phyloP scores from a whole-genome alignment of 257 asterid species.

The Solanum etuberosum region DNA sequence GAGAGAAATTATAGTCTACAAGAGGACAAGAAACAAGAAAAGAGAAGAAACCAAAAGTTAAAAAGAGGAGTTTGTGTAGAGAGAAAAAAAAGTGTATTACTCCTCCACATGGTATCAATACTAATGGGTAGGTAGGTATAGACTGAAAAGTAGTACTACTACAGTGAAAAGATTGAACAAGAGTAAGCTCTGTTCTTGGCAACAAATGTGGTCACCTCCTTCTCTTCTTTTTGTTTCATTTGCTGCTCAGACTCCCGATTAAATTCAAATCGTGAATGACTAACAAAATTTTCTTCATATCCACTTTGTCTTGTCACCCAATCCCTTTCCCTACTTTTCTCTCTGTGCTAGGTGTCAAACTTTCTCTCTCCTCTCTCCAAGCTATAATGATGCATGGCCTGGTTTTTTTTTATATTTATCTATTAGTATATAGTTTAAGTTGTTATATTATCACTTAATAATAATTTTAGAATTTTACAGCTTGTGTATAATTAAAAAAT shows the following conservation, averaged over 20 bases:
- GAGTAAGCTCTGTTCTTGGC: background rate
- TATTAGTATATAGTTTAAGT: background rate
- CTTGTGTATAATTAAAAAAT: background rate
- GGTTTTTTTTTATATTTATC: background rate
- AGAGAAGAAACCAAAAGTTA: background rate
- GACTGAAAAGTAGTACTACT: background rate
- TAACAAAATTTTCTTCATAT: too few species aligned
- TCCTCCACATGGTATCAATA: too few species aligned
- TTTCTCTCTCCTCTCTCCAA: background rate
- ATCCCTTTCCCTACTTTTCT: too few species aligned
- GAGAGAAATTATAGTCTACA: background rate
- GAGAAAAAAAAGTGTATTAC: too few species aligned
- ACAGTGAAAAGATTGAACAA: background rate
- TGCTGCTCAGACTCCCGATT: too few species aligned
- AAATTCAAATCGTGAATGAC: too few species aligned
- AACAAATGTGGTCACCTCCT: background rate
- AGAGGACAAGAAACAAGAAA: background rate
- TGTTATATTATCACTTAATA: background rate
- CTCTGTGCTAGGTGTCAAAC: background rate
- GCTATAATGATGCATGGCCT: background rate
- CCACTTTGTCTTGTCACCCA: too few species aligned
- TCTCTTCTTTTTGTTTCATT: too few species aligned
- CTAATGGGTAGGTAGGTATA: background rate
- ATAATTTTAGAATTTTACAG: background rate
- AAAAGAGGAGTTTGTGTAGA: background rate